A percentile compares a stretch with the other conserved stretches of the same genome.
Evolutionary conservation across 192 early-diverging fungal genomes (phyloP).

Genomic region (Lunasporangiospora selenospora): DNA sequence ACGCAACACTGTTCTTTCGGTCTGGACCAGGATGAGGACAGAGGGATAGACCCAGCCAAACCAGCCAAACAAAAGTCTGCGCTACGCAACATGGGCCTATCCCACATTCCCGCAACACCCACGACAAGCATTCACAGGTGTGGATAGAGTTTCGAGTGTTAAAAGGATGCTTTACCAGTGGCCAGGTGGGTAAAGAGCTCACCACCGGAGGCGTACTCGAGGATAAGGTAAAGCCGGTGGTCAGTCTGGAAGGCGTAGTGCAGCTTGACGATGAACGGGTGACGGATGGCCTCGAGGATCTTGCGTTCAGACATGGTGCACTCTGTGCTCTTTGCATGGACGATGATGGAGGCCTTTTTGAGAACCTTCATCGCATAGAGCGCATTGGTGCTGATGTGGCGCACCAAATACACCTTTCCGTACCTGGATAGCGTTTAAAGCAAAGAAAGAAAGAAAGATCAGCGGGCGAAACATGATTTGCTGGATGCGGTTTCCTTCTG

Average conservation of each 20-base stretch:
- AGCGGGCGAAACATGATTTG: no score
- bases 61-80: no score
- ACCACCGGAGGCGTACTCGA: constrained; percentile 91
- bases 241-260: constrained; percentile 94
- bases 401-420: constrained; percentile 87
- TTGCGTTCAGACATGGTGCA: constrained; percentile 89
- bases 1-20: no score
- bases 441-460: no score
- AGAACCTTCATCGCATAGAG: constrained; percentile 95
- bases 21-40: no score
- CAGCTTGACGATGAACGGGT: constrained; percentile 94
- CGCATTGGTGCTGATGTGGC: constrained; percentile 61
- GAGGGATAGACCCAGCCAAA: no score
- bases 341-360: constrained; percentile 84
- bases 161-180: constrained; percentile 54
- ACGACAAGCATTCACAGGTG: no score
- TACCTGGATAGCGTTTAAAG: no score
- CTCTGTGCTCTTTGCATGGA: constrained; percentile 80
- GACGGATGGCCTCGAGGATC: constrained; percentile 84
- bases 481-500: no score
- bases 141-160: neutral
- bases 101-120: no score
- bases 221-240: constrained; percentile 85
- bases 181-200: constrained; percentile 93
- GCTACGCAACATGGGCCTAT: no score